These are phyloP conservation scores for Cladosporium sp. DNA, from an alignment of 2,329 filamentous ascomycete species.

Conservation along the genomic window DNA sequence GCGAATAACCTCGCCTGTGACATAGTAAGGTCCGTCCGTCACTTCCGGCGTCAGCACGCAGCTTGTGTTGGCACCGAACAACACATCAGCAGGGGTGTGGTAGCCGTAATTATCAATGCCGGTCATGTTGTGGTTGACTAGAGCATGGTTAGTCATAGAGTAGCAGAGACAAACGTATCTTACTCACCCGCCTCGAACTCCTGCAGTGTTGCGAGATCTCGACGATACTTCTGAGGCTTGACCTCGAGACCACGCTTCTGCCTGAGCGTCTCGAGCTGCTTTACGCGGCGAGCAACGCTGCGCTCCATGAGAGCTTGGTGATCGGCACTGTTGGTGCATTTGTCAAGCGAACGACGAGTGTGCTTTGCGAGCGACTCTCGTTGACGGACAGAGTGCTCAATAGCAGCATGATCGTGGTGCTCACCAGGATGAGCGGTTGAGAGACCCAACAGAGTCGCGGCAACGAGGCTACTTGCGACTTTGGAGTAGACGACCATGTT, in stretches of 20 bases:
- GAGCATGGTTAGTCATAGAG: background rate
- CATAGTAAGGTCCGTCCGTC: slow-evolving; percentile 26
- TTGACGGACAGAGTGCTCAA: background rate
- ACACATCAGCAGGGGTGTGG: background rate
- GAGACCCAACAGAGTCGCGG: background rate
- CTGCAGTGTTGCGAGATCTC: background rate
- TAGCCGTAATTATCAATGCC: background rate
- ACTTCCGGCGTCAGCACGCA: slow-evolving; percentile 25
- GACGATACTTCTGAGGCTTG: background rate
- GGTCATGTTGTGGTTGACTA: background rate
- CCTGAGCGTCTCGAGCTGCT: background rate
- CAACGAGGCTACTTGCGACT: background rate
- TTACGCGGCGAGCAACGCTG: background rate
- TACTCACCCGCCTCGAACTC: background rate
- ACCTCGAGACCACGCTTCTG: background rate
- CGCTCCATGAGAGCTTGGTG: background rate
- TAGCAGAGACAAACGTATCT: background rate
- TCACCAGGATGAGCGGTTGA: background rate
- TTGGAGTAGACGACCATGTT: background rate
- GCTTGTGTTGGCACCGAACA: slow-evolving; percentile 20
- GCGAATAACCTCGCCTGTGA: slow-evolving; percentile 35
- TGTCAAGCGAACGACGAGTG: background rate
- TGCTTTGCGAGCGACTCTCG: background rate
- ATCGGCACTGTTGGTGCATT: background rate
- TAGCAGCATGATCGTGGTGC: background rate